Conservation (phyloP, 2,329 filamentous ascomycete genomes). For the Bipolaris gigantea region DNA sequence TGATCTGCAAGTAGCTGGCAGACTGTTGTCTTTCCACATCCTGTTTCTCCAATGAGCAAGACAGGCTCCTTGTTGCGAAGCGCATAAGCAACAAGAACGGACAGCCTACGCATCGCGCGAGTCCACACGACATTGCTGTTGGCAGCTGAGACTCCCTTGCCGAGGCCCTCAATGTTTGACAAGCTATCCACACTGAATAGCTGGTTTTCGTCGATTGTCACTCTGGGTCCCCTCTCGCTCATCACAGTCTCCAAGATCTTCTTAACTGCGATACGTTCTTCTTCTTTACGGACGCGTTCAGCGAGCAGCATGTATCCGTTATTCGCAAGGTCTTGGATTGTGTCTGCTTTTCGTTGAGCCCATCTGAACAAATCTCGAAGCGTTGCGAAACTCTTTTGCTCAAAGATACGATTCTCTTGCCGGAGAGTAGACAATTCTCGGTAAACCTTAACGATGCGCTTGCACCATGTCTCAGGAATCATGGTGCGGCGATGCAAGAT, state of each 20-base stretch:
- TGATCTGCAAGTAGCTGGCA: slow-evolving; percentile 89
- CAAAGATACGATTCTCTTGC: slow-evolving; percentile 88
- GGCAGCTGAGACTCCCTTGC: slow-evolving; percentile 24
- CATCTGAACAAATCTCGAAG: slow-evolving; percentile 94
- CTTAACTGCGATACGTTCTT: slow-evolving; percentile 84
- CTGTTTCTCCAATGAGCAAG: slow-evolving; percentile 91
- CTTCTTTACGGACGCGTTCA: slow-evolving; percentile 88
- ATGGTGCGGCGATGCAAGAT: slow-evolving; percentile 88
- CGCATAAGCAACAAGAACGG: slow-evolving; percentile 83
- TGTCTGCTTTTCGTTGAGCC: slow-evolving; percentile 83
- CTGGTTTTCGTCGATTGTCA: slow-evolving; percentile 71
- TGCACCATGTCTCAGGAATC: slow-evolving; percentile 88
- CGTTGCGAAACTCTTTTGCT: slow-evolving; percentile 97
- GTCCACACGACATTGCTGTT: slow-evolving; percentile 78
- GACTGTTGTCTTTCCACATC: slow-evolving; percentile 96
- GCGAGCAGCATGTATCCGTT: slow-evolving; percentile 97
- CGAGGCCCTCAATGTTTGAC: slow-evolving; percentile 42
- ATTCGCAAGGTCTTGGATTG: slow-evolving; percentile 81
- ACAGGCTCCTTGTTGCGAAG: slow-evolving; percentile 91
- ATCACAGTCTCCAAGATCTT: slow-evolving; percentile 87
- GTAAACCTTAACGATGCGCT: slow-evolving; percentile 89
- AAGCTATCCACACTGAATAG: slow-evolving; percentile 64
- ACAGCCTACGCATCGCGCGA: slow-evolving; percentile 86
- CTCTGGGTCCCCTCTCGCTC: slow-evolving; percentile 59
- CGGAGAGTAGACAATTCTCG: slow-evolving; percentile 86